Evolutionary conservation across 192 early-diverging fungal genomes (phyloP), one percentile per base, ranked within the genome.

Genomic region (Podila epigama): DNA sequence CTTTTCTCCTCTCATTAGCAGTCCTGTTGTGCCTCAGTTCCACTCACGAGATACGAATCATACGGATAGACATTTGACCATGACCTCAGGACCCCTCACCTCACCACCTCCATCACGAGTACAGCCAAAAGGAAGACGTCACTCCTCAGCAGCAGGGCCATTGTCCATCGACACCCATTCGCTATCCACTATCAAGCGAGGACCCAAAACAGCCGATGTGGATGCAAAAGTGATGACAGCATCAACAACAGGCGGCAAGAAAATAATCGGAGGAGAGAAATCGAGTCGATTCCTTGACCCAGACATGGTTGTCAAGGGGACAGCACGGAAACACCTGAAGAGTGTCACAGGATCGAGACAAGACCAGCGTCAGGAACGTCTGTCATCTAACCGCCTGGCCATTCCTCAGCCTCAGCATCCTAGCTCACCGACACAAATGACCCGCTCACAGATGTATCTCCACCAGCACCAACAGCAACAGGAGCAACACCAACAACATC

Each of bases 111-210:
- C n/a, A 22, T 10, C 44, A 22, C 44, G 20, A 48, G 44, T 5
- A 6, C 44, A 51, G n/a, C 62, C 52, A 1, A 57, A 53, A 16
- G 40, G 51, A 28, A 62, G 71, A 31, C 29, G 71, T 58, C 71
- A 75, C 51, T 67, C 71, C 1, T 75, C 59, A 36, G 27, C 58
- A 22, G 41, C 59, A 22, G 54, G 28, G 15, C 3, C 51, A 27
- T 41, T 67, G 20, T 39, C 58, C 0, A 63, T 77, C 35, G 53
- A 68, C 41, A 77, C 73, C 0, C 66, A 77, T 25, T 42, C 63
- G 27, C 22, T 68, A 10, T 9, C 37, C 10, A 28, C 57, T 1
- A 31, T 63, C 25, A 68, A 41, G 36, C 63, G 42, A 20, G 73
- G 66, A 16, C 73, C 73, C 7, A 52, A 11, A 15, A 68, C 73